A percentile compares a stretch with the other conserved stretches of the same genome.
Conservation (phyloP, 2,329 filamentous ascomycete genomes). For the Neodidymelliopsis sp. region DNA sequence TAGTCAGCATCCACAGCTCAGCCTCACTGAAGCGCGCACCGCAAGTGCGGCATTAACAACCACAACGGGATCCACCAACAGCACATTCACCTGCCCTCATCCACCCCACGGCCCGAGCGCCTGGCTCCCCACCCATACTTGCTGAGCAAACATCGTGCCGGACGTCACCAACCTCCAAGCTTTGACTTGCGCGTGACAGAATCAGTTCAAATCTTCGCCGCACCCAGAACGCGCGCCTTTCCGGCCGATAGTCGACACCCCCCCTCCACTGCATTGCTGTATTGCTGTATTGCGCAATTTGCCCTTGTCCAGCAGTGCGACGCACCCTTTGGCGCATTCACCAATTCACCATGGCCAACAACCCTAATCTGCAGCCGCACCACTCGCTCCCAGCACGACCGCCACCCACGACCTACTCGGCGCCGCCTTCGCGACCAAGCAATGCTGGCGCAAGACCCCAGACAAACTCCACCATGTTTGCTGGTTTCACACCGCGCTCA, state of each 20-base stretch:
- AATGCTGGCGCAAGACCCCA: slow-evolving; percentile 38
- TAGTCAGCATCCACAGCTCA: slow-evolving; percentile 18
- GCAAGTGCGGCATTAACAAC: slow-evolving; percentile 20
- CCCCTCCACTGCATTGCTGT: slow-evolving; percentile 11
- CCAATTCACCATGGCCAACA: slow-evolving; percentile 28
- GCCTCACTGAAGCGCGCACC: slow-evolving; percentile 12
- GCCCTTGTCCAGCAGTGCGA: slow-evolving; percentile 10
- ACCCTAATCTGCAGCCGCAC: slow-evolving; percentile 49
- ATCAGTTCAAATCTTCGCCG: slow-evolving; percentile 8
- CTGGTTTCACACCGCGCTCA: slow-evolving; percentile 66
- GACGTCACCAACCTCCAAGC: slow-evolving; percentile 12
- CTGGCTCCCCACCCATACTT: slow-evolving; percentile 13
- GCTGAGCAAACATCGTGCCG: slow-evolving; percentile 13
- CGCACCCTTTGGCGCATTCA: no score
- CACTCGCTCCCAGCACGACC: slow-evolving; percentile 80
- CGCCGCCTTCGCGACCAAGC: slow-evolving; percentile 65
- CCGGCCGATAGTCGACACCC: slow-evolving; percentile 20
- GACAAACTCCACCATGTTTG: slow-evolving; percentile 52
- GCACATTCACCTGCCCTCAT: slow-evolving; percentile 15
- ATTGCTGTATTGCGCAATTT: slow-evolving; percentile 3
- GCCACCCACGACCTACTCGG: slow-evolving; percentile 64
- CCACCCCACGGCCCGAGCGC: slow-evolving; percentile 18
- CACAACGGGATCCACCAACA: slow-evolving; percentile 14
- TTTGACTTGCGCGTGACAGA: slow-evolving; percentile 16
- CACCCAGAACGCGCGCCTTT: slow-evolving; percentile 9